Conservation (phyloP, 1,284 basidiomycete genomes). For the Marasmius tenuissimus region DNA sequence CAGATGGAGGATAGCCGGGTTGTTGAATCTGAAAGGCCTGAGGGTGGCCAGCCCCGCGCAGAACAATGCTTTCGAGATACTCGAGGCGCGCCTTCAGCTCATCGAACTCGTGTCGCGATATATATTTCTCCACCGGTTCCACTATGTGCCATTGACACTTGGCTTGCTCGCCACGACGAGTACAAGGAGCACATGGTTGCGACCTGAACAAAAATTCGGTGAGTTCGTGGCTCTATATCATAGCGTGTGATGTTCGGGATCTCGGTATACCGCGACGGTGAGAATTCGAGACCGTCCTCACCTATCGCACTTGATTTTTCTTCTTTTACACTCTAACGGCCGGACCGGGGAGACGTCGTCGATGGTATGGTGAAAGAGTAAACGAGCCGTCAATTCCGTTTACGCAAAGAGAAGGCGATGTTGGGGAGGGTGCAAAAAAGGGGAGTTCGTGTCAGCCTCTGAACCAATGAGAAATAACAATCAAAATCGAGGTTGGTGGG, state of each 20-base stretch:
- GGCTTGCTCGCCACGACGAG: slow-evolving; percentile 19
- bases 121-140: slow-evolving; percentile 24
- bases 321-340: slow-evolving; percentile 20
- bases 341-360: not conserved
- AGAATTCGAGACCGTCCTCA: not conserved
- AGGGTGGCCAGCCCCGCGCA: slow-evolving; percentile 2
- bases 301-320: slow-evolving; percentile 25
- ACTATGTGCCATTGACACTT: slow-evolving; percentile 24
- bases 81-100: slow-evolving; percentile 18
- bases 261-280: not conserved
- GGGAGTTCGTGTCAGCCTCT: no score
- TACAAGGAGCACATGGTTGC: slow-evolving; percentile 23
- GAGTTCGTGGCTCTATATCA: not conserved
- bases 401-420: not conserved
- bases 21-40: not conserved
- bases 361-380: not conserved
- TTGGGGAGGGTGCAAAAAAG: no score
- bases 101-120: slow-evolving; percentile 20
- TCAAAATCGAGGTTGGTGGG: no score
- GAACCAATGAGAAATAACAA: no score
- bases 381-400: not conserved
- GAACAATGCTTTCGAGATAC: slow-evolving; percentile 16
- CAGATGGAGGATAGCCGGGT: not conserved
- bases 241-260: not conserved
- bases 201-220: not conserved